Evolutionary conservation across 75 land plant genomes (phyloP).

Genomic region (Pseudotsuga menziesii): DNA sequence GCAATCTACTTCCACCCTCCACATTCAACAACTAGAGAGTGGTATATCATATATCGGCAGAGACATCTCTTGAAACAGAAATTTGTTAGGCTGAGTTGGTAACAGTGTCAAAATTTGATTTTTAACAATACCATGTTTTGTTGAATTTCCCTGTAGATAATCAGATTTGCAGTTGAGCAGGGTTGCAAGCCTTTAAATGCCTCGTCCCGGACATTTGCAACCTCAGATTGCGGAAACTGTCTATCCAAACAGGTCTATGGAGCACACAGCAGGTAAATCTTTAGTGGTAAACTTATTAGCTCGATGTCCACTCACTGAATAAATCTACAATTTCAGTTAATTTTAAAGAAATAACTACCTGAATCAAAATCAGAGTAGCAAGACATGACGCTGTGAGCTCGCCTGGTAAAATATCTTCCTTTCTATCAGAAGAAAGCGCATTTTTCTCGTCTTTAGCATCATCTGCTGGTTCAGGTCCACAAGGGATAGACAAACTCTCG

Average conservation of each 20-base stretch:
- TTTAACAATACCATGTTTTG: constrained; percentile 63
- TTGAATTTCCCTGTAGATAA: constrained; percentile 71
- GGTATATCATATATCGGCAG: not conserved
- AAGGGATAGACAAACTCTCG: constrained; percentile 6
- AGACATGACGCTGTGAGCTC: constrained; percentile 82
- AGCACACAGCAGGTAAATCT: not conserved
- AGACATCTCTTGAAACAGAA: not conserved
- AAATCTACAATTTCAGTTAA: not conserved
- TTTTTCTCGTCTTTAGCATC: constrained; percentile 21
- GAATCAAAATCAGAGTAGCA: constrained; percentile 79
- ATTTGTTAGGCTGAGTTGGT: constrained; percentile 38
- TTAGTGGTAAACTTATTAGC: not conserved
- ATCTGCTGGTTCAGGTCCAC: constrained; percentile 11
- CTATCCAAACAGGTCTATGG: constrained; percentile 80
- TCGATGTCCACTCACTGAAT: not conserved
- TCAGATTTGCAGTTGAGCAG: constrained; percentile 61
- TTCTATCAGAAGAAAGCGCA: constrained; percentile 8
- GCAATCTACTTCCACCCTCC: not conserved
- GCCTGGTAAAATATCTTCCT: constrained; percentile 31
- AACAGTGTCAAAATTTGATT: constrained; percentile 76
- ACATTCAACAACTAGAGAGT: not conserved
- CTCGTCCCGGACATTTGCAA: constrained; percentile 70
- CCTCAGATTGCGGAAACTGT: constrained; percentile 68
- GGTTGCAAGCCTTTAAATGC: constrained; percentile 68
- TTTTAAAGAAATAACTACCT: constrained; percentile 39